These are phyloP conservation scores for Lyophyllum semitale DNA, from an alignment of 768 basidiomycete species.

Conservation along the genomic window DNA sequence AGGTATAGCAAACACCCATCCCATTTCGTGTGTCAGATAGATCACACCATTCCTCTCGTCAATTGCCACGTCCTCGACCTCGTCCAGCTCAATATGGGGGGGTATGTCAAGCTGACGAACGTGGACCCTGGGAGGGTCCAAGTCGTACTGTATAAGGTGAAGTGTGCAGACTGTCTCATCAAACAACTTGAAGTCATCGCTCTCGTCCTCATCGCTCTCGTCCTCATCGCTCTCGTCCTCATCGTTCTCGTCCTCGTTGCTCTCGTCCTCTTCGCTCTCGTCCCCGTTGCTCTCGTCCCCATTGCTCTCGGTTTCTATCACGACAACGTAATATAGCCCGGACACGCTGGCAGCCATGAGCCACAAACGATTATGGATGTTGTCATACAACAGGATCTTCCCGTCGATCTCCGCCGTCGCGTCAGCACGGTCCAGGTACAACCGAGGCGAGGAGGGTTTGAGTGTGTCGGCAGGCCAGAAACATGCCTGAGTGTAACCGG, in stretches of 20 bases:
- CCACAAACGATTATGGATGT: not conserved
- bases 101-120: slow-evolving; percentile 5
- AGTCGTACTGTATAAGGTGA: slow-evolving; percentile 4
- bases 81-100: slow-evolving; percentile 4
- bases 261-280: no score
- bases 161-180: not conserved
- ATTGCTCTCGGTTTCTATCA: no score
- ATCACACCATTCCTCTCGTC: slow-evolving; percentile 15
- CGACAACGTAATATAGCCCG: slow-evolving; percentile 4
- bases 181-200: not conserved
- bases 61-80: slow-evolving; percentile 6
- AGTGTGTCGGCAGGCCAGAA: not conserved
- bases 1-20: slow-evolving; percentile 11
- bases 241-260: no score
- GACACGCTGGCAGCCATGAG: slow-evolving; percentile 6
- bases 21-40: slow-evolving; percentile 10
- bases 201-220: no score
- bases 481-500: not conserved
- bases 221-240: no score
- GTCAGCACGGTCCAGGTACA: not conserved
- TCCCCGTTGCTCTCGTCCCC: no score
- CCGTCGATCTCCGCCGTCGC: not conserved
- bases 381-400: not conserved
- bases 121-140: not conserved
- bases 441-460: not conserved